A percentile compares a stretch with the other conserved stretches of the same genome.
These are phyloP conservation scores for Termitomyces sp. DNA, from an alignment of 1,284 basidiomycete species.

Conservation along the genomic window DNA sequence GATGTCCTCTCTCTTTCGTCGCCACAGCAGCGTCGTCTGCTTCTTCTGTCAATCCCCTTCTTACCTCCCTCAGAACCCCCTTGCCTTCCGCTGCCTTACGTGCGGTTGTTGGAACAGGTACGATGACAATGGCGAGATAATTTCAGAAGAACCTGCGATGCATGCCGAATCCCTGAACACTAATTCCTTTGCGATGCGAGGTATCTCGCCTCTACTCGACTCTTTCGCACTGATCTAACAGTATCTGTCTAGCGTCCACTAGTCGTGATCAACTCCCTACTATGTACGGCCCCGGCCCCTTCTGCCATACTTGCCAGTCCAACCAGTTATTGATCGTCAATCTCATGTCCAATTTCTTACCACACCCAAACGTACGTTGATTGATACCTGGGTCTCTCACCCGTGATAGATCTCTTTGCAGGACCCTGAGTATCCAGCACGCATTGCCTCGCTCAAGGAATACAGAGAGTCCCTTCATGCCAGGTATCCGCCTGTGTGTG, in stretches of 20 bases:
- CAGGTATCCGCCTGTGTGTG: constrained; percentile 85
- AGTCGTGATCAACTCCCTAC: constrained; percentile 64
- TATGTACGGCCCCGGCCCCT: constrained; percentile 52
- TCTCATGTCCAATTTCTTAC: constrained; percentile 84
- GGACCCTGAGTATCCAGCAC: constrained; percentile 65
- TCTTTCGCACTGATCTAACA: not conserved
- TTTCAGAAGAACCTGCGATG: constrained; percentile 86
- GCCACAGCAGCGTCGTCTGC: constrained; percentile 41
- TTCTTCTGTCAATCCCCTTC: constrained; percentile 61
- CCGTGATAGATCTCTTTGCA: constrained; percentile 25
- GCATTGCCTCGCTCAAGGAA: constrained; percentile 57
- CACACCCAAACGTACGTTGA: constrained; percentile 46
- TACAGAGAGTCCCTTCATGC: constrained; percentile 72
- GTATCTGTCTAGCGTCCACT: constrained; percentile 46
- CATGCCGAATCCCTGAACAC: constrained; percentile 70
- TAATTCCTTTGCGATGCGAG: constrained; percentile 69
- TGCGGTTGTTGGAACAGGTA: constrained; percentile 73
- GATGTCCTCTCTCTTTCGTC: constrained; percentile 36
- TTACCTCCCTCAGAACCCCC: constrained; percentile 40
- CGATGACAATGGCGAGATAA: constrained; percentile 64
- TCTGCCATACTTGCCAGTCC: constrained; percentile 85
- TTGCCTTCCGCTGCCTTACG: constrained; percentile 58
- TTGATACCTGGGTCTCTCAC: constrained; percentile 21
- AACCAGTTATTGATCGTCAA: constrained; percentile 86
- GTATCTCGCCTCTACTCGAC: constrained; percentile 34